Evolutionary conservation across 768 basidiomycete genomes (phyloP), one percentile per base, ranked within the genome.

Genomic region (Serendipita vermifera): DNA sequence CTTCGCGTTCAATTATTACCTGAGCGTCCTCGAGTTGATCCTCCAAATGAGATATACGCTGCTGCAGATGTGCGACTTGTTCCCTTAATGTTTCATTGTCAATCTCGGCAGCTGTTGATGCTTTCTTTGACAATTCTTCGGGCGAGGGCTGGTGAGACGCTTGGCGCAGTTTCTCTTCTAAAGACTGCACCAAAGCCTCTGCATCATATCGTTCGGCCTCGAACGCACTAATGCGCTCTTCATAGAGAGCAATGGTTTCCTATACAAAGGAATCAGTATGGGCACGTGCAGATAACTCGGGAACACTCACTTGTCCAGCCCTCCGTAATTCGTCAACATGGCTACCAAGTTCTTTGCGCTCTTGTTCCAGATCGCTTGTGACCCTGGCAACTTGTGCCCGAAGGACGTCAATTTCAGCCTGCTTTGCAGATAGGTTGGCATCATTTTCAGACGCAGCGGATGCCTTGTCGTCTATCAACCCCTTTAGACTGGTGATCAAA

Each of bases 211-310:
- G 78, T 60, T 78, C 76, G 13, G 73, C 72, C 62, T 92, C 86
- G 20, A 80, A 77, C 1, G 74, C 74, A 57, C 79, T 84, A 3
- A 94, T 72, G 33, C 83, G 80, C 64, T 92, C 89, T 70, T 99
- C 94, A 64, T 98, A 97, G 9, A 96, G 75, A 17, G 88, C 87
- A 58, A 96, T 96, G 0, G 92, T 90, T 80, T 91, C 89, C 87
- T 92, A 64, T n/a, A 24, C 46, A 41, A 46, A 54, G 46, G 11
- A 57, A 55, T 59, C 20, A 62, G 57, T 54, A 51, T 20, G 9
- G 11, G 56, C n/a, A n/a, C 27, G 14, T 61, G 17, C 41, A 55
- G 39, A 56, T 20, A 36, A 51, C 9, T 29, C 15, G 27, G 41
- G 51, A 22, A 11, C 20, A 59, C 74, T 62, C 64, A 88, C 89